Evolutionary conservation across 2,329 filamentous ascomycete species (phyloP).

Genomic region (Neofusicoccum sp.): DNA sequence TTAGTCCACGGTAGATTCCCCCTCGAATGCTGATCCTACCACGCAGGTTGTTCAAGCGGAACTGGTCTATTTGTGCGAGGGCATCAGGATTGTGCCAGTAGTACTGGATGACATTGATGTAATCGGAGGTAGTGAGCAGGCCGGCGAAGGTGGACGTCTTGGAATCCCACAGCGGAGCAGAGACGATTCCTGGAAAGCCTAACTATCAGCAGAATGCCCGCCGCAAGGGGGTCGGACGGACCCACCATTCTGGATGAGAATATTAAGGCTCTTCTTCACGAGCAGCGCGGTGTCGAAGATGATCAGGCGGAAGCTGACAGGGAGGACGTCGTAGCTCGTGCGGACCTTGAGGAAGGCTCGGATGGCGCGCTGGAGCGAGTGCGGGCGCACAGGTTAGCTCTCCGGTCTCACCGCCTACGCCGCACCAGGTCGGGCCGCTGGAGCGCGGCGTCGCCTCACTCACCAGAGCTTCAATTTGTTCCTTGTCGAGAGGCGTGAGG

Average conservation of each 20-base stretch:
- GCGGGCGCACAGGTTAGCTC: not conserved
- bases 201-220: slow-evolving; percentile 19
- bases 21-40: slow-evolving; percentile 56
- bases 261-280: slow-evolving; percentile 95
- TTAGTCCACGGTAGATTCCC: not conserved
- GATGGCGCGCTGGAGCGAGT: slow-evolving; percentile 69
- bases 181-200: slow-evolving; percentile 77
- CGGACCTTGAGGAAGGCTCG: slow-evolving; percentile 95
- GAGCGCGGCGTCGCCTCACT: slow-evolving; percentile 38
- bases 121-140: slow-evolving; percentile 92
- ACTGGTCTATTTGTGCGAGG: slow-evolving; percentile 87
- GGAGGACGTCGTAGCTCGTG: slow-evolving; percentile 96
- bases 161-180: slow-evolving; percentile 95
- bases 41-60: slow-evolving; percentile 86
- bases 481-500: slow-evolving; percentile 68
- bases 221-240: not conserved
- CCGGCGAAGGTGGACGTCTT: slow-evolving; percentile 90
- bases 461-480: slow-evolving; percentile 79
- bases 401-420: slow-evolving; percentile 11
- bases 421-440: not conserved
- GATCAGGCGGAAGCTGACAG: slow-evolving; percentile 92
- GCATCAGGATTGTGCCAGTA: slow-evolving; percentile 97
- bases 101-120: slow-evolving; percentile 98
- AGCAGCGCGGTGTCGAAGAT: slow-evolving; percentile 92
- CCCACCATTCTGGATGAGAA: slow-evolving; percentile 91